Conservation (phyloP, 352 stramenopile genomes). For the Pythium periplocum region DNA sequence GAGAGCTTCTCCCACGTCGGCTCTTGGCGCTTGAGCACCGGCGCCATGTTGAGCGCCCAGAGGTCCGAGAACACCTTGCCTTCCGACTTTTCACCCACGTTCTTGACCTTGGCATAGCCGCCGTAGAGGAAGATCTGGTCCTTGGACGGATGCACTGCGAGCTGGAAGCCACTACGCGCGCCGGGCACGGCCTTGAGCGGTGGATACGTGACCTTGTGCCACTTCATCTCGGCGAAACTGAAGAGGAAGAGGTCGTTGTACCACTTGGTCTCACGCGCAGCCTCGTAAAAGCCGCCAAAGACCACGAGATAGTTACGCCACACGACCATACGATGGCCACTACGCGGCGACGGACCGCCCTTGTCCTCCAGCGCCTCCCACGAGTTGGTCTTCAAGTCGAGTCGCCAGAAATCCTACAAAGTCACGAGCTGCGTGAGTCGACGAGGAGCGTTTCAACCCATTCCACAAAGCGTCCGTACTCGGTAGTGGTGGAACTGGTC, state of each 20-base stretch:
- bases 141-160: slow-evolving; percentile 78
- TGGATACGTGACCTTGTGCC: slow-evolving; percentile 75
- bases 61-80: slow-evolving; percentile 94
- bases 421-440: not conserved
- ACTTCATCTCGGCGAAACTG: slow-evolving; percentile 87
- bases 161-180: slow-evolving; percentile 77
- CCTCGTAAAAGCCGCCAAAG: slow-evolving; percentile 98
- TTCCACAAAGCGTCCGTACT: slow-evolving; percentile 18
- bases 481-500: slow-evolving; percentile 98
- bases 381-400: slow-evolving; percentile 92
- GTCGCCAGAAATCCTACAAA: slow-evolving; percentile 77
- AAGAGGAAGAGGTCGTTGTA: slow-evolving; percentile 95
- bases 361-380: slow-evolving; percentile 92
- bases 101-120: slow-evolving; percentile 95
- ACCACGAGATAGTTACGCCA: slow-evolving; percentile 96
- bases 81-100: slow-evolving; percentile 87
- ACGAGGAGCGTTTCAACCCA: not conserved
- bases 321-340: slow-evolving; percentile 92
- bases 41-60: slow-evolving; percentile 92
- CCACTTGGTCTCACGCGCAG: slow-evolving; percentile 87
- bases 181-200: slow-evolving; percentile 55
- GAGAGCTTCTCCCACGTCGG: slow-evolving; percentile 94
- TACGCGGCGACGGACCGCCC: slow-evolving; percentile 70
- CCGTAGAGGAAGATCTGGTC: slow-evolving; percentile 93
- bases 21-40: slow-evolving; percentile 82